Evolutionary conservation across 116 monocot species (phyloP).

Genomic region (Trichopus zeylanicus): DNA sequence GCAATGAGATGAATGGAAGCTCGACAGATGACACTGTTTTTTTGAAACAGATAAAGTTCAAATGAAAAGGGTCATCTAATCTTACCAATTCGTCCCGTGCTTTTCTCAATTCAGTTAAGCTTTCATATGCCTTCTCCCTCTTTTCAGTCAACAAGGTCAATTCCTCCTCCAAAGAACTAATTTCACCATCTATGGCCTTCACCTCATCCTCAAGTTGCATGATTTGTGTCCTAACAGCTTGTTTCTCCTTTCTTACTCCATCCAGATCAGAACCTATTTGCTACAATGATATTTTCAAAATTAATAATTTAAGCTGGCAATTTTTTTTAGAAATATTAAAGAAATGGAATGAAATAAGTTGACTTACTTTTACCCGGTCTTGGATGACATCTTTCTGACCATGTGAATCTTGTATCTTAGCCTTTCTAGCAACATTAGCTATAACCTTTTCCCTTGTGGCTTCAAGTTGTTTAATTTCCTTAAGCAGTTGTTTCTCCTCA

Average conservation of each 20-base stretch:
- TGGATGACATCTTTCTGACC: slow-evolving; percentile 65
- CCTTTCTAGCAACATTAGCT: slow-evolving; percentile 47
- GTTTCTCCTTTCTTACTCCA: slow-evolving; percentile 71
- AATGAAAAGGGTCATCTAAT: neutral
- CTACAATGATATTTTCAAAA: slow-evolving; percentile 24
- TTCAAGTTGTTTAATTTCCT: slow-evolving; percentile 87
- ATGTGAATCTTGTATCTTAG: slow-evolving; percentile 57
- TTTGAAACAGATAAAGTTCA: neutral
- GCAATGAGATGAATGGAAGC: neutral
- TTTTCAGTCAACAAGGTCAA: slow-evolving; percentile 30
- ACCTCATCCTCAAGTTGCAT: slow-evolving; percentile 65
- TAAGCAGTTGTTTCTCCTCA: slow-evolving; percentile 84
- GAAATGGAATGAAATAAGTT: neutral
- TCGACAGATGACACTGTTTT: too few species aligned
- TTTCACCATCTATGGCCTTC: slow-evolving; percentile 36
- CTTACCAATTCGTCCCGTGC: slow-evolving; percentile 55
- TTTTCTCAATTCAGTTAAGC: slow-evolving; percentile 42
- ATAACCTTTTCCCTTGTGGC: slow-evolving; percentile 81
- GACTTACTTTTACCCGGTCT: slow-evolving; percentile 82
- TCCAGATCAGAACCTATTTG: slow-evolving; percentile 64
- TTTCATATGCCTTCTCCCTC: slow-evolving; percentile 63
- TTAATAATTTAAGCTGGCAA: neutral
- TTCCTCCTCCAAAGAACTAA: slow-evolving; percentile 51
- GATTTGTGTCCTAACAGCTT: slow-evolving; percentile 49
- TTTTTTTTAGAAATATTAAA: neutral